Conservation (phyloP, 1,139 yeast species). For the Debaryomyces subglobosus region DNA sequence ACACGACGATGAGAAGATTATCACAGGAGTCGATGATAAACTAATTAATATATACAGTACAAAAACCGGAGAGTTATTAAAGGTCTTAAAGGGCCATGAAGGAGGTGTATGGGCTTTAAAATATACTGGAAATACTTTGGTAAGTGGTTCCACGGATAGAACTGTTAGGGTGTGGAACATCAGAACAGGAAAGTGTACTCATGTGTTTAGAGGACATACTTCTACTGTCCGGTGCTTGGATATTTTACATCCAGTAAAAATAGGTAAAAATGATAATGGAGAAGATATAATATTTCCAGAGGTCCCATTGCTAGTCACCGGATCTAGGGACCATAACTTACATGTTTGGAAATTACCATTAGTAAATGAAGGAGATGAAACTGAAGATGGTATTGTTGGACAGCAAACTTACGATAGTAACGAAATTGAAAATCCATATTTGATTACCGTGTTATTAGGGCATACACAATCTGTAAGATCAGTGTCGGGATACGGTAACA, state of each 20-base stretch:
- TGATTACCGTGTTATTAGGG: slow-evolving; percentile 77
- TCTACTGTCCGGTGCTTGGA: slow-evolving; percentile 92
- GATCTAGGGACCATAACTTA: slow-evolving; percentile 87
- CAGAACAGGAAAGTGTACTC: slow-evolving; percentile 73
- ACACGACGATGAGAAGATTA: slow-evolving; percentile 86
- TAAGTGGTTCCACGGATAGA: slow-evolving; percentile 90
- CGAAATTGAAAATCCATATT: slow-evolving; percentile 62
- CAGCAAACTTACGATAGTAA: slow-evolving; percentile 43
- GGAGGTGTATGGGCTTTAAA: slow-evolving; percentile 99
- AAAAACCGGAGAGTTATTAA: slow-evolving; percentile 66
- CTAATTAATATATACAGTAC: slow-evolving; percentile 83
- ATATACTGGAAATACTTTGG: slow-evolving; percentile 79
- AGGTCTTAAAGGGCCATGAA: slow-evolving; percentile 82
- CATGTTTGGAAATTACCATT: slow-evolving; percentile 87
- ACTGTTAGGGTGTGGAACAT: slow-evolving; percentile 90
- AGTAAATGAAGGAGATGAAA: slow-evolving; percentile 43
- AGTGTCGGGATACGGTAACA: slow-evolving; percentile 82
- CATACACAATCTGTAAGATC: slow-evolving; percentile 89
- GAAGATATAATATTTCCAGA: slow-evolving; percentile 65
- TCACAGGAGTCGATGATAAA: slow-evolving; percentile 91
- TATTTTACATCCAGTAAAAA: slow-evolving; percentile 67
- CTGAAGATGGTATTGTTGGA: slow-evolving; percentile 30
- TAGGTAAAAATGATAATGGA: slow-evolving; percentile 64
- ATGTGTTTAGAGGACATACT: slow-evolving; percentile 86
- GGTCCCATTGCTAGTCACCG: slow-evolving; percentile 74